Base-by-base conservation (phyloP, 1,284 basidiomycete species). In the Puccinia polysora region DNA sequence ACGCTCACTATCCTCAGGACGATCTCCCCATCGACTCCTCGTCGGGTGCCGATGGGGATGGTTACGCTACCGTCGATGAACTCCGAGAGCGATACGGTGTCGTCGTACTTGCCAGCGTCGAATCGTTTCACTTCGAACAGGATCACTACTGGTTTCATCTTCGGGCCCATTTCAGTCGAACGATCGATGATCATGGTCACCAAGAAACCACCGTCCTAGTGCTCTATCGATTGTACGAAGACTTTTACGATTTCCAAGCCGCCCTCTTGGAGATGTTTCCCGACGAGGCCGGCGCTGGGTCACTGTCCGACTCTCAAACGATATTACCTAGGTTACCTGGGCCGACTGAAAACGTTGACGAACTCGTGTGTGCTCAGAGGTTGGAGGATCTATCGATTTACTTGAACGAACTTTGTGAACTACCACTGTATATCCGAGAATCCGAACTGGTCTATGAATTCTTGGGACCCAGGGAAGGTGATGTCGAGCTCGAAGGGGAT, bases 251-350 rank as follows among this genome's bases (percentile, higher is more conserved):
- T 77, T 97, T 97, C 80, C 96, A 99, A 78, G 89, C 96, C 69
- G 84, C 86, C 6, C 85, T 99, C 38, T 85, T 97, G 73, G 86
- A 92, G 64, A 84, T 85, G 0, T 96, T 95, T 80, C 92, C 92
- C 3, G 83, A 85, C 63, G 94, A 97, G 81, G 93, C 91, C 15
- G 94, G 36, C 10, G 56, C 10, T 8, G 32, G 32, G 94, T n/a
- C n/a, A n/a, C n/a, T 76, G 56, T 75, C 73, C 5, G 83, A 84
- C 25, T 75, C 77, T 43, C 74, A 76, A 32, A 85, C 94, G n/a
- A n/a, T n/a, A n/a, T n/a, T 98, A 50, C 95, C 94, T 0, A 95
- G 87, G 81, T 97, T 97, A 94, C 94, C 94, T 8, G 95, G 94
- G 0, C 94, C 93, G 5, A 85, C 89, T 5, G 79, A 81, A 49